These are phyloP conservation scores for Erodium chrysanthum DNA, from an alignment of 441 rosid genomes.

Conservation along the genomic window DNA sequence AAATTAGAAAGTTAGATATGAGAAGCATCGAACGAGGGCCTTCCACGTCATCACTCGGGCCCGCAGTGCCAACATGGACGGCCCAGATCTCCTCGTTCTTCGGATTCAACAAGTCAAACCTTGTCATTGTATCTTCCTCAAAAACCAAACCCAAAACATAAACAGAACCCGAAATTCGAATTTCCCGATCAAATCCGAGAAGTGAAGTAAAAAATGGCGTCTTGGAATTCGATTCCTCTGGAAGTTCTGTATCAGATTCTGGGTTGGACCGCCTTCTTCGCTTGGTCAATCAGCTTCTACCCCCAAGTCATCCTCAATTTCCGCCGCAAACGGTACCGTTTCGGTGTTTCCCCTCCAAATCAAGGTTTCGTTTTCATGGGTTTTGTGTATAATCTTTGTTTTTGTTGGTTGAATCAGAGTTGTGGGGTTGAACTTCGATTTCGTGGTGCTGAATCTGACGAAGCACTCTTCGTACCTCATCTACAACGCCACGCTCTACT, in stretches of 20 bases:
- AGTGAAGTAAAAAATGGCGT: slow-evolving; percentile 27
- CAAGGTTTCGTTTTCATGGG: not conserved
- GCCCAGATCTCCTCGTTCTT: not conserved
- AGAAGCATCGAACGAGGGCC: not conserved
- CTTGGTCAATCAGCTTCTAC: slow-evolving; percentile 81
- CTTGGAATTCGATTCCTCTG: slow-evolving; percentile 72
- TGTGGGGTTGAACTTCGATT: slow-evolving; percentile 87
- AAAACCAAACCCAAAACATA: too few species aligned
- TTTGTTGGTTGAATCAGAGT: slow-evolving; percentile 33
- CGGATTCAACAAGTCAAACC: not conserved
- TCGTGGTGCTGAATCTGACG: slow-evolving; percentile 72
- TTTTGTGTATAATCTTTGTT: not conserved
- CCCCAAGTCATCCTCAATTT: slow-evolving; percentile 78
- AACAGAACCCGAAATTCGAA: too few species aligned
- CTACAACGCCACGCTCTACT: slow-evolving; percentile 76
- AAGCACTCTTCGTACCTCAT: slow-evolving; percentile 91
- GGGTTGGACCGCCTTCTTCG: slow-evolving; percentile 69
- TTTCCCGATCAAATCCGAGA: too few species aligned
- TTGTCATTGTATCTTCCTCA: not conserved
- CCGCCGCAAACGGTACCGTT: slow-evolving; percentile 52
- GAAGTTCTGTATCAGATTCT: slow-evolving; percentile 45
- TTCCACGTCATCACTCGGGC: not conserved
- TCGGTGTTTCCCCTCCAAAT: not conserved
- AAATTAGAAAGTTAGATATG: not conserved
- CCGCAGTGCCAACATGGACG: not conserved